Evolutionary conservation across 1,284 basidiomycete species (phyloP).

Genomic region (Puccinia hordei): DNA sequence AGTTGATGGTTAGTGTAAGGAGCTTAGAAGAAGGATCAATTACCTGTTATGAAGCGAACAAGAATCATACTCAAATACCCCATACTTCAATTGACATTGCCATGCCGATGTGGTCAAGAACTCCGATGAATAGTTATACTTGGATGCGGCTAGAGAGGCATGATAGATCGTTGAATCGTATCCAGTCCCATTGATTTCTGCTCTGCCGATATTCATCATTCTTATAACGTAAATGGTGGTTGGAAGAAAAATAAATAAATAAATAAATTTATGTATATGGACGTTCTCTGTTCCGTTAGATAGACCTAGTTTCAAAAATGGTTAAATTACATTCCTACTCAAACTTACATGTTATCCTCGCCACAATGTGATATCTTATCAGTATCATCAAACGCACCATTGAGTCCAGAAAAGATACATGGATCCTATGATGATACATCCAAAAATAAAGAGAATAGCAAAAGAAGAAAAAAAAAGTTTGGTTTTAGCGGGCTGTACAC

Average conservation of each 20-base stretch:
- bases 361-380: constrained; percentile 48
- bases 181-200: constrained; percentile 39
- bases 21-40: neutral
- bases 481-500: neutral
- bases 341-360: constrained; percentile 46
- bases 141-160: constrained; percentile 29
- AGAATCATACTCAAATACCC: constrained; percentile 47
- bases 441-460: neutral
- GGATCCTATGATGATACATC: constrained; percentile 17
- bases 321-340: neutral
- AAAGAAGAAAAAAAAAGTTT: too few species aligned
- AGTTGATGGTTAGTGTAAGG: neutral
- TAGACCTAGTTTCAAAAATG: neutral
- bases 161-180: constrained; percentile 45
- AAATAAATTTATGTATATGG: too few species aligned
- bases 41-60: constrained; percentile 25
- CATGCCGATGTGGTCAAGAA: constrained; percentile 49
- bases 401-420: constrained; percentile 27
- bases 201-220: constrained; percentile 50
- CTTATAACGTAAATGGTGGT: constrained; percentile 3
- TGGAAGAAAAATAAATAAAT: too few species aligned
- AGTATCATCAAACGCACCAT: constrained; percentile 35
- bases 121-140: constrained; percentile 40
- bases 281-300: neutral
- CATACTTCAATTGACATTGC: constrained; percentile 47